Evolutionary conservation across 768 basidiomycete genomes (phyloP), one percentile per base, ranked within the genome.

Genomic region (Terana coerulea): DNA sequence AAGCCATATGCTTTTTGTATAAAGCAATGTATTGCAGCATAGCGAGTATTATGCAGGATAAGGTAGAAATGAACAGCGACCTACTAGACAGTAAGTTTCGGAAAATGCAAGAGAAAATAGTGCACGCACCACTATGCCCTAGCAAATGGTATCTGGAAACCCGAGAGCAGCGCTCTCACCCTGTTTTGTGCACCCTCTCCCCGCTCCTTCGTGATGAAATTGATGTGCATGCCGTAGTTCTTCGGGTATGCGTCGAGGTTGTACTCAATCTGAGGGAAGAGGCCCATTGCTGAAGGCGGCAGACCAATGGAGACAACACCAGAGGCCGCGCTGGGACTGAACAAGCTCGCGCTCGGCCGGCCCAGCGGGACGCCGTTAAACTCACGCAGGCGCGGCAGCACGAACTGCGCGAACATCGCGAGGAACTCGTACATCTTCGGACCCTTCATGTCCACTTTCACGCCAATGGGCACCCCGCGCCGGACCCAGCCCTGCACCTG

Each of bases 211-310:
- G 95, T 98, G 51, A 94, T 77, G 64, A 95, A 94, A 65, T 95
- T 90, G 31, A 99, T 84, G 64, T 98, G 90, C 81, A 99, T 91
- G 17, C 95, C 95, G 61, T 86, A 86, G 40, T 81, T 65, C 57
- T 80, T 81, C 5, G 93, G 91, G 65, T 98, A 99, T 25, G 88
- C 71, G 62, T 98, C 95, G 36, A 88, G 68, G 66, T 97, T 97
- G 67, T 93, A 86, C 71, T 98, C 95, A 51, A 98, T 88, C 71
- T 95, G 91, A 1, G 95, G 95, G 75, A 98, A 99, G 60, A 95
- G 77, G 6, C 78, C 83, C 79, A 99, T 86, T 0, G 95, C 92
- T 3, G 74, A 69, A 1, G 91, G 84, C 0, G 88, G 82, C 3
- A 99, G 75, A 42, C 95, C 95, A 60, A 98, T 86, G 2, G 85